These are phyloP conservation scores for Trametes villosa DNA, from an alignment of 768 basidiomycete species.

Conservation along the genomic window DNA sequence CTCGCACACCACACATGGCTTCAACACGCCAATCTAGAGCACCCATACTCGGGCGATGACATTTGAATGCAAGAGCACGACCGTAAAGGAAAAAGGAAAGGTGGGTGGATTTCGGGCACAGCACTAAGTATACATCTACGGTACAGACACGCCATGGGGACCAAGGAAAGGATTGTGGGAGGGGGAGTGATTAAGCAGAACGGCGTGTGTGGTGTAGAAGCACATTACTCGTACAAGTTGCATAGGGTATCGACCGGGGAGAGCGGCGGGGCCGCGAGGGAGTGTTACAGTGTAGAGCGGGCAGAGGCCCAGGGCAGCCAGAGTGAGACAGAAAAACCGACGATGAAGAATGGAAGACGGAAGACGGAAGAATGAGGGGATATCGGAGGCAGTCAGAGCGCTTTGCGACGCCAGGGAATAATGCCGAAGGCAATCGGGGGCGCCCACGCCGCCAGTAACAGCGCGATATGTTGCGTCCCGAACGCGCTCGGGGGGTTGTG, in stretches of 20 bases:
- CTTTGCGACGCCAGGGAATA: slow-evolving; percentile 19
- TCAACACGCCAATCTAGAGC: slow-evolving; percentile 20
- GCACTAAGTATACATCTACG: slow-evolving; percentile 16
- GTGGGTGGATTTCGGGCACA: not conserved
- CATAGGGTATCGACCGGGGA: slow-evolving; percentile 14
- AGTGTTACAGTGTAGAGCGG: not conserved
- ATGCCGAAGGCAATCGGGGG: slow-evolving; percentile 59
- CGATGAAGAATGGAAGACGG: not conserved
- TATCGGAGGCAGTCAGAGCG: slow-evolving; percentile 6
- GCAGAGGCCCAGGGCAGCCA: too few species aligned
- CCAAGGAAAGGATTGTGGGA: slow-evolving; percentile 5
- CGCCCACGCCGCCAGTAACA: slow-evolving; percentile 63
- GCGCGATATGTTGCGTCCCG: slow-evolving; percentile 67
- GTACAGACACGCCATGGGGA: slow-evolving; percentile 1
- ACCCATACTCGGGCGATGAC: not conserved
- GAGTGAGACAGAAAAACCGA: not conserved
- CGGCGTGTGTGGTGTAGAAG: slow-evolving; percentile 23
- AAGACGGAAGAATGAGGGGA: not conserved
- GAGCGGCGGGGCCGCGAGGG: not conserved
- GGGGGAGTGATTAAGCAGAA: slow-evolving; percentile 16
- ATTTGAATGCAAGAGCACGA: not conserved
- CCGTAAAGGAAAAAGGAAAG: not conserved
- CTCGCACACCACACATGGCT: not conserved
- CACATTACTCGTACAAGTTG: slow-evolving; percentile 25
- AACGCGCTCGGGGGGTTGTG: slow-evolving; percentile 60